phyloP scores from a whole-genome alignment of 306 rosid species.

The Prosopis cineraria region DNA sequence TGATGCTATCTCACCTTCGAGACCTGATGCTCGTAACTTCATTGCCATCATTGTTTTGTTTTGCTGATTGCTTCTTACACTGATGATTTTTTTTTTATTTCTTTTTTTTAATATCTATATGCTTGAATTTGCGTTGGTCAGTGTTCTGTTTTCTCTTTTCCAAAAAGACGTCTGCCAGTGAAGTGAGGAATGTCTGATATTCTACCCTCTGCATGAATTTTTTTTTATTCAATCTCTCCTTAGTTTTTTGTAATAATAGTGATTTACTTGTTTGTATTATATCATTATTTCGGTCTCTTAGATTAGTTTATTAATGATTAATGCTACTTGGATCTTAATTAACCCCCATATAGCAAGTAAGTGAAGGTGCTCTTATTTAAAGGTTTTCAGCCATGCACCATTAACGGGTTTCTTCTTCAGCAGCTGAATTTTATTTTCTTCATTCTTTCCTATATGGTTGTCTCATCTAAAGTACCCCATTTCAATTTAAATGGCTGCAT shows the following conservation, averaged over 20 bases:
- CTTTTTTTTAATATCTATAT: no score
- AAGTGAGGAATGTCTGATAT: not conserved
- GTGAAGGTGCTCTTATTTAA: no score
- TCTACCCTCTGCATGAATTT: not conserved
- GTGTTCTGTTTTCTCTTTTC: not conserved
- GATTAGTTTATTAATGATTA: not conserved
- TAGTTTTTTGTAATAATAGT: not conserved
- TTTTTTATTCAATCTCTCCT: no score
- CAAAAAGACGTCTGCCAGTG: not conserved
- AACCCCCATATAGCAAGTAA: no score
- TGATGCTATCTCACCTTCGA: constrained; percentile 55
- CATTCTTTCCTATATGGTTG: not conserved
- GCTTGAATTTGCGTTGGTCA: not conserved
- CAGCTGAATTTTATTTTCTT: not conserved
- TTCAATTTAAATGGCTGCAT: not conserved
- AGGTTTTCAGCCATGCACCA: not conserved
- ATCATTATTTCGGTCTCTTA: not conserved
- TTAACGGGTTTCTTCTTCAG: not conserved
- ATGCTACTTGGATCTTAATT: no score
- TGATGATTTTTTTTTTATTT: not conserved
- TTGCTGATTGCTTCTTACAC: not conserved
- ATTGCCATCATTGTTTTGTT: not conserved
- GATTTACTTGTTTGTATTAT: not conserved
- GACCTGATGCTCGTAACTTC: constrained; percentile 45
- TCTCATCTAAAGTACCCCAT: not conserved